Evolutionary conservation across 805 yeast species (phyloP).

Genomic region (Saccharomycopsis fodiens): DNA sequence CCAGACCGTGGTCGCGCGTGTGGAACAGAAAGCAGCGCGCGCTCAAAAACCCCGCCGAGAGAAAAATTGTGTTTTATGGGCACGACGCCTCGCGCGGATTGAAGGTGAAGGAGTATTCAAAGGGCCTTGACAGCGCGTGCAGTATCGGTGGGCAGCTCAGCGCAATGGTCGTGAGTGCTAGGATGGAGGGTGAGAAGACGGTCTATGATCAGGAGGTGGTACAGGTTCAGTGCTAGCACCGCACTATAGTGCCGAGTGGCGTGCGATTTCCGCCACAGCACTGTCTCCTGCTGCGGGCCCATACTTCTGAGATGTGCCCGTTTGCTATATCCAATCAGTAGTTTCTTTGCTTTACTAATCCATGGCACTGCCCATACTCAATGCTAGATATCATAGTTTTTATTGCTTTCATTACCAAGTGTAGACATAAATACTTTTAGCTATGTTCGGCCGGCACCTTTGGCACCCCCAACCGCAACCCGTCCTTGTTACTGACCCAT

Average conservation of each 20-base stretch:
- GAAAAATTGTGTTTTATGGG: slow-evolving; percentile 60
- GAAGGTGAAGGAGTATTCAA: slow-evolving; percentile 52
- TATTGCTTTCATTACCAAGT: too few relatives aligned
- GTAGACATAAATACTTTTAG: too few relatives aligned
- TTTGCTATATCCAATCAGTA: too few relatives aligned
- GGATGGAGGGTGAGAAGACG: not conserved
- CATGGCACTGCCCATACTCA: too few relatives aligned
- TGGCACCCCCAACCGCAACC: slow-evolving; percentile 13
- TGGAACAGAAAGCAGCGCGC: slow-evolving; percentile 41
- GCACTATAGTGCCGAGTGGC: too few relatives aligned
- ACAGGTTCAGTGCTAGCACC: slow-evolving; percentile 6
- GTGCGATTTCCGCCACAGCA: too few relatives aligned
- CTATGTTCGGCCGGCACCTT: too few relatives aligned
- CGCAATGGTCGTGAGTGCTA: slow-evolving; percentile 35
- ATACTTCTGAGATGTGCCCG: too few relatives aligned
- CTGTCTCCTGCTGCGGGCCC: too few relatives aligned
- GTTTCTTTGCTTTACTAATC: too few relatives aligned
- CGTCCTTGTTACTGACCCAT: slow-evolving; percentile 29
- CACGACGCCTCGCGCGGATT: slow-evolving; percentile 83
- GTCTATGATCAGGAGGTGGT: slow-evolving; percentile 1
- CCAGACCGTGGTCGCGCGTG: slow-evolving; percentile 49
- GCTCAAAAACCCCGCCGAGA: slow-evolving; percentile 19
- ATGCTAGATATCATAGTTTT: too few relatives aligned
- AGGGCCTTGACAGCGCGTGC: slow-evolving; percentile 82
- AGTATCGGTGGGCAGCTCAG: slow-evolving; percentile 63